A percentile compares a stretch with the other conserved stretches of the same genome.
Evolutionary conservation across 495 filamentous ascomycete species (phyloP).

Genomic region (Cercophora sp.): DNA sequence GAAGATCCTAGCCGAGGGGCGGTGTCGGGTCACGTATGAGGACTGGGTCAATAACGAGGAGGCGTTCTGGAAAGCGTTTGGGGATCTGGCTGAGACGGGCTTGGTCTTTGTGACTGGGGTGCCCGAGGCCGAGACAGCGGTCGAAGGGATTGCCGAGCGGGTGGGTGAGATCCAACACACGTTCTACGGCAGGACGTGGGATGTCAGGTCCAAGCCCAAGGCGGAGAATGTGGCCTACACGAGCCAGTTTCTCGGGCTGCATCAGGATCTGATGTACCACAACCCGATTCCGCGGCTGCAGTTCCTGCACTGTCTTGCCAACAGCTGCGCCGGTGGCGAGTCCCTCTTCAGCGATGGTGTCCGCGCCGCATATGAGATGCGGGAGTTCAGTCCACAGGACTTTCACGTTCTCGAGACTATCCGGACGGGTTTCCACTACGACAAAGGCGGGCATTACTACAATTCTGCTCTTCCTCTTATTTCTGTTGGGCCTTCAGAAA

Average conservation of each 20-base stretch:
- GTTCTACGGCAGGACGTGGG: slow-evolving; percentile 88
- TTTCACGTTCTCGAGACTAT: slow-evolving; percentile 37
- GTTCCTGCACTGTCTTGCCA: slow-evolving; percentile 79
- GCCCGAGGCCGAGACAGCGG: slow-evolving; percentile 58
- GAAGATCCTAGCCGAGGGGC: slow-evolving; percentile 27
- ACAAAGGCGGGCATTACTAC: slow-evolving; percentile 59
- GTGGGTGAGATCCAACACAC: slow-evolving; percentile 75
- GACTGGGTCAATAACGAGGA: slow-evolving; percentile 59
- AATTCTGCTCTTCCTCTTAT: slow-evolving; percentile 50
- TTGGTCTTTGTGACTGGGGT: slow-evolving; percentile 70
- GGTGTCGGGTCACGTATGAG: slow-evolving; percentile 53
- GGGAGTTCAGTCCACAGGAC: slow-evolving; percentile 16
- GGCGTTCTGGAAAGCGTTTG: slow-evolving; percentile 51
- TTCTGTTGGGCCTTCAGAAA: slow-evolving; percentile 25
- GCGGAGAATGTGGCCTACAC: slow-evolving; percentile 94
- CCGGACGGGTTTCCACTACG: slow-evolving; percentile 63
- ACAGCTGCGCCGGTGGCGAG: slow-evolving; percentile 69
- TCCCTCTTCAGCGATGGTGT: slow-evolving; percentile 77
- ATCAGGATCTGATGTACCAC: slow-evolving; percentile 94
- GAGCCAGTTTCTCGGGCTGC: slow-evolving; percentile 68
- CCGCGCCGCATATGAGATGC: slow-evolving; percentile 51
- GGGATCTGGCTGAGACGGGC: slow-evolving; percentile 54
- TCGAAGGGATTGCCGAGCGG: slow-evolving; percentile 61
- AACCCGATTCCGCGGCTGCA: slow-evolving; percentile 73
- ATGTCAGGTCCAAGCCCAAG: slow-evolving; percentile 69